Evolutionary conservation across 2,329 filamentous ascomycete genomes (phyloP), one percentile per base, ranked within the genome.

Genomic region (Xylaria arbuscula): DNA sequence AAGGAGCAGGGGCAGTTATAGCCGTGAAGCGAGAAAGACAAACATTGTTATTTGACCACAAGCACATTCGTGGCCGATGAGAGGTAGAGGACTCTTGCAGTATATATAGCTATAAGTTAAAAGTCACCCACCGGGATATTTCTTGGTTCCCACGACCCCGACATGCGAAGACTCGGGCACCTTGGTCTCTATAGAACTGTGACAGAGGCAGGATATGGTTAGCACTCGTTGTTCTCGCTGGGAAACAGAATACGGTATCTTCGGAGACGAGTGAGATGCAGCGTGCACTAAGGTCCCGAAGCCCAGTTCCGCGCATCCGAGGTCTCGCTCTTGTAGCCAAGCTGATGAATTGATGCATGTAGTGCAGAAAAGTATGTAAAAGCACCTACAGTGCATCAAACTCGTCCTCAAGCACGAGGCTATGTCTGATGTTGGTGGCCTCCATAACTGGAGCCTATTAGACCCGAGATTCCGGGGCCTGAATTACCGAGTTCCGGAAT

Each of bases 301-400:
- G n/a, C 22, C 36, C 36, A 28, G 28, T 28, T 5, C 36, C 13
- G 36, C 36, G 36, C 36, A 13, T 38, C 36, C 58, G 67, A 38
- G 56, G 56, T 56, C 38, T 60, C 63, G 47, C 54, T 66, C 38
- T 51, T 53, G 57, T 28, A 32, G 32, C n/a, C 19, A 28, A 5
- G 32, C 15, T 40, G 2, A 10, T 15, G 7, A 11, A 24, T 11
- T 48, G 4, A 19, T 19, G 59, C 11, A 34, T 28, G 51, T 51
- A 24, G 24, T 40, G 51, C 40, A 24, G 24, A 5, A 45, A 1
- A 13, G 47, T n/a, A 24, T 42, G 24, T 48, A n/a, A 13, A 32
- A 34, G 47, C 24, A 81, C 84, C 72, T 78, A 88, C 86, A 88
- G 78, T 53, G 85, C 85, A 75, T 87, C 86, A 72, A 87, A 87